Base-by-base conservation (phyloP, 305 asterid species). In the Fraxinus dipetala region DNA sequence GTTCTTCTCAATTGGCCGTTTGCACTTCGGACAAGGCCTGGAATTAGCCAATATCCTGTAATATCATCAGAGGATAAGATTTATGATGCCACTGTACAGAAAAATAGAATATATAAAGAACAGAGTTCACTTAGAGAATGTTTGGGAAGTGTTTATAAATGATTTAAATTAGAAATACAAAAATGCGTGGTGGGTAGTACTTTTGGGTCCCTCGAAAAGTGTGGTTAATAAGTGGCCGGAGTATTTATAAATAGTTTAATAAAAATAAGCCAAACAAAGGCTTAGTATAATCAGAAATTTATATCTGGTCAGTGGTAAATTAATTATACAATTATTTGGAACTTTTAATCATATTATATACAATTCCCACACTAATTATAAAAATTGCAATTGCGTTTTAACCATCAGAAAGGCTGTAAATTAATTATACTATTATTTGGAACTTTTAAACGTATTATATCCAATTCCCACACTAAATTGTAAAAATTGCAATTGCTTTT, bases 21-120 rank as follows among this genome's bases (percentile, higher is more conserved):
- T 94, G 96, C 98, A 94, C 86, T 93, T 94, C 18, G 98, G 98
- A 85, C 98, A 94, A 78, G 97, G 98, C 87, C 93, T 94, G 69
- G 98, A 94, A 87, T 94, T 94, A 48, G 97, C 97, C 91, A 94
- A 85, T 85, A 94, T 94, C 98, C 98, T 92, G 94, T 76, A 87
- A 87, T 70, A 63, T 78, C 82, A 82, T 20, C 51, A 74, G 65
- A 81, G 1, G 48, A 43, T 79, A 78, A 84, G 78, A 79, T 48
- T 80, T 48, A 87, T 72, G 75, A 76, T 20, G 45, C 3, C 6
- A 83, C 30, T 43, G 61, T 16, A 73, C 51, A 67, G 34, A 13
- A 59, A 70, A 76, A 70, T 35, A 79, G 30, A 45, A 14, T 76
- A 32, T 16, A 45, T 74, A 67, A 69, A 80, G 51, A 80, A 73